Percentiles rank a stretch among this genome's conserved stretches.
Evolutionary conservation across 1,284 basidiomycete genomes (phyloP).

Genomic region (Papiliotrema nemorosa): DNA sequence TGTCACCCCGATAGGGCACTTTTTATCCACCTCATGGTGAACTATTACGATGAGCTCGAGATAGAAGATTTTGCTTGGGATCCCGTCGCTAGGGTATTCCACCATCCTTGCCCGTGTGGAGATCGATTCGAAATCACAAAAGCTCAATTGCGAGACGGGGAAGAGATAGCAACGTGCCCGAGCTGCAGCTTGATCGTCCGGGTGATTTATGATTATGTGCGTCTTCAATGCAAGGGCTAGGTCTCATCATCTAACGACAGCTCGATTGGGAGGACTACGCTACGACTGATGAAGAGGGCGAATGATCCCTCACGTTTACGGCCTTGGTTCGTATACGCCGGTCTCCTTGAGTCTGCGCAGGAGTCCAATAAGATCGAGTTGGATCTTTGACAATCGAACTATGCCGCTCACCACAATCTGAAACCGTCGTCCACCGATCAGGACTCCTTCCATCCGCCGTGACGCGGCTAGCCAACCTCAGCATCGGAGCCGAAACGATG

Average conservation of each 20-base stretch:
- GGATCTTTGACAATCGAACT: no score
- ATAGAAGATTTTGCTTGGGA: conserved; percentile 97
- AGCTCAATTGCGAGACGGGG: conserved; percentile 79
- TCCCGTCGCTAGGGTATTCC: conserved; percentile 72
- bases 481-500: no score
- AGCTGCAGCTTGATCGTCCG: conserved; percentile 92
- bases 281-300: conserved; percentile 27
- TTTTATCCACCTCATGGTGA: no score
- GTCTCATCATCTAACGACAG: conserved; percentile 19
- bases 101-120: conserved; percentile 97
- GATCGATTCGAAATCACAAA: conserved; percentile 96
- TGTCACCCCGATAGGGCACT: no score
- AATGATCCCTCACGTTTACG: no score
- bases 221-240: conserved; percentile 40
- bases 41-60: conserved; percentile 59
- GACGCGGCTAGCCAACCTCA: no score
- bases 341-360: no score
- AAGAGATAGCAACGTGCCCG: conserved; percentile 96
- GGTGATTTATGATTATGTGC: conserved; percentile 90
- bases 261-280: conserved; percentile 51
- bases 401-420: no score
- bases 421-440: no score
- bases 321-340: no score
- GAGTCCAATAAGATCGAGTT: no score
- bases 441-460: no score